Percentiles rank a stretch among this genome's conserved stretches.
Evolutionary conservation across 805 yeast species (phyloP).

Genomic region (Lipomyces kockii): DNA sequence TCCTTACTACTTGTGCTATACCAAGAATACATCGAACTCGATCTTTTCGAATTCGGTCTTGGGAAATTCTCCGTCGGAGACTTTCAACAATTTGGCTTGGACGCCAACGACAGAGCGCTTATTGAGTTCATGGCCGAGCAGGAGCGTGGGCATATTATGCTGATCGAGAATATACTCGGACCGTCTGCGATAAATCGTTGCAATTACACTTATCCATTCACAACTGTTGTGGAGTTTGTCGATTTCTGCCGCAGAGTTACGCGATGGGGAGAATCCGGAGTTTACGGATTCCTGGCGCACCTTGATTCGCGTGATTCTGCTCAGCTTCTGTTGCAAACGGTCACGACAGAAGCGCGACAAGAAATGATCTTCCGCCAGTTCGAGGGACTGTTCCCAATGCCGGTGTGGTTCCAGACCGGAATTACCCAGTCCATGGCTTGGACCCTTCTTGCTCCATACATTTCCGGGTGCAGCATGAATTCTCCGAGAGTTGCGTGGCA

Average conservation of each 20-base stretch:
- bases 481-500: constrained; percentile 25
- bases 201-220: constrained; percentile 14
- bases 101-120: constrained; percentile 13
- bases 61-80: constrained; percentile 13
- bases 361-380: constrained; percentile 23
- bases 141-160: constrained; percentile 19
- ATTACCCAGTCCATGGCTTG: constrained; percentile 25
- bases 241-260: constrained; percentile 19
- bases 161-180: constrained; percentile 21
- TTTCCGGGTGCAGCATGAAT: constrained; percentile 12
- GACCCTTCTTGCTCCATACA: constrained; percentile 24
- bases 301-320: constrained; percentile 25
- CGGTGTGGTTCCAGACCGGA: constrained; percentile 22
- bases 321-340: constrained; percentile 17
- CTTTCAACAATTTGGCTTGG: constrained; percentile 15
- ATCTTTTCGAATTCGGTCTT: constrained; percentile 21
- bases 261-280: constrained; percentile 23
- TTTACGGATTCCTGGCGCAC: constrained; percentile 22
- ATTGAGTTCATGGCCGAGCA: constrained; percentile 27
- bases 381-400: constrained; percentile 25
- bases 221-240: constrained; percentile 15
- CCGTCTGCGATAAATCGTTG: constrained; percentile 17
- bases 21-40: constrained; percentile 21
- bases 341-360: constrained; percentile 26
- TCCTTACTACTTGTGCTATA: constrained; percentile 18